These are phyloP conservation scores for Aspergillus hiratsukae DNA, from an alignment of 2,329 filamentous ascomycete genomes.

Conservation along the genomic window DNA sequence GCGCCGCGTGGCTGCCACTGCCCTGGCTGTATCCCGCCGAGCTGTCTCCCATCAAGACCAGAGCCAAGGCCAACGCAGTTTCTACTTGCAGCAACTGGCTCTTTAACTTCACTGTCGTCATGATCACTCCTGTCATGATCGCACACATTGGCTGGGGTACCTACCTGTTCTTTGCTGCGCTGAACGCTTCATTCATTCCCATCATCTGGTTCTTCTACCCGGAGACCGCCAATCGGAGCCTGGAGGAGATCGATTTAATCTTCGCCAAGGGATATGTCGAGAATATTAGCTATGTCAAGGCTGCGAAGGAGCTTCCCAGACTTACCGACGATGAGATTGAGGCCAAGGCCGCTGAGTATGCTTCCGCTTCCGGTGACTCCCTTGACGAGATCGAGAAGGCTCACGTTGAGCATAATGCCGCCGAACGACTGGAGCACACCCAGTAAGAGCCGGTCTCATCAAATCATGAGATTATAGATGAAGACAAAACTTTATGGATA, in stretches of 20 bases:
- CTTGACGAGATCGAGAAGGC: slow-evolving; percentile 21
- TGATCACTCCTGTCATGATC: slow-evolving; percentile 45
- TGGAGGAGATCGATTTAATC: slow-evolving; percentile 44
- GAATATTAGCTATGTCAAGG: slow-evolving; percentile 37
- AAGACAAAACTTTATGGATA: neutral
- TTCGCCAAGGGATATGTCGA: slow-evolving; percentile 43
- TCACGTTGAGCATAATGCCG: slow-evolving; percentile 7
- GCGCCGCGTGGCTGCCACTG: slow-evolving; percentile 60
- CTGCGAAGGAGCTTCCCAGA: slow-evolving; percentile 30
- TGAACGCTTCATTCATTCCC: slow-evolving; percentile 47
- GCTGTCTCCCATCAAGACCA: slow-evolving; percentile 52
- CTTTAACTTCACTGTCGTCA: slow-evolving; percentile 53
- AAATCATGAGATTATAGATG: neutral
- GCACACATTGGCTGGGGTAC: slow-evolving; percentile 37
- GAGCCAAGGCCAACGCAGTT: slow-evolving; percentile 53
- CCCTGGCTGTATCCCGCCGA: slow-evolving; percentile 55
- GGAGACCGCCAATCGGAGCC: slow-evolving; percentile 43
- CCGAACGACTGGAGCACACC: slow-evolving; percentile 5
- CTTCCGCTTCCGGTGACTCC: slow-evolving; percentile 18
- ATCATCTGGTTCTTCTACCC: slow-evolving; percentile 54
- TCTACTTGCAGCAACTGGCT: slow-evolving; percentile 54
- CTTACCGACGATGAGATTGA: slow-evolving; percentile 33
- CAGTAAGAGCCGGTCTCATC: slow-evolving; percentile 13
- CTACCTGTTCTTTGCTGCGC: slow-evolving; percentile 42
- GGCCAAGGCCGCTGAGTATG: slow-evolving; percentile 29